Percentiles rank a stretch among this genome's conserved stretches.
phyloP scores from a whole-genome alignment of 1,284 basidiomycete species.

The Leccinum cinnamomeum region DNA sequence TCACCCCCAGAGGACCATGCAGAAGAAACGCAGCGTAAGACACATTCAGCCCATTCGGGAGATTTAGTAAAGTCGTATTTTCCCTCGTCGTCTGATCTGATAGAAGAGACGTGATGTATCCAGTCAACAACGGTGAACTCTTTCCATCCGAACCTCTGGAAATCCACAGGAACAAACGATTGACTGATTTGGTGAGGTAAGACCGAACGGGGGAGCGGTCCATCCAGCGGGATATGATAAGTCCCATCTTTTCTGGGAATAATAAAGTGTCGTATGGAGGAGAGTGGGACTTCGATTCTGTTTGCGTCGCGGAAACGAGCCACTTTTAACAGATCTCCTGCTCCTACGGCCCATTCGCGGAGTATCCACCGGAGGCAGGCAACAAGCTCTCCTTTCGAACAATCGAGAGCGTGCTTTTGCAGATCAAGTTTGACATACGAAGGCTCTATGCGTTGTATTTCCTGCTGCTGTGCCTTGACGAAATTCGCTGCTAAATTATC shows the following conservation, averaged over 20 bases:
- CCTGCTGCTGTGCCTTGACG: no score
- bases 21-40: slow-evolving; percentile 66
- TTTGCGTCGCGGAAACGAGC: slow-evolving; percentile 51
- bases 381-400: slow-evolving; percentile 63
- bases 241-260: slow-evolving; percentile 39
- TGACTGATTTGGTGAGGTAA: slow-evolving; percentile 64
- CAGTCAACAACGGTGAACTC: slow-evolving; percentile 79
- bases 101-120: slow-evolving; percentile 62
- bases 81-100: slow-evolving; percentile 27
- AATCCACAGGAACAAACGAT: slow-evolving; percentile 49
- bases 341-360: slow-evolving; percentile 32
- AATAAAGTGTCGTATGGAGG: slow-evolving; percentile 67
- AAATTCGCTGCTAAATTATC: no score
- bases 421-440: slow-evolving; percentile 83
- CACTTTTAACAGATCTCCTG: slow-evolving; percentile 54
- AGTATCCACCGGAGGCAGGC: slow-evolving; percentile 81
- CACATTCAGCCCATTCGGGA: slow-evolving; percentile 76
- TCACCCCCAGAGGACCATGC: slow-evolving; percentile 55
- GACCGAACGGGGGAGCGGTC: slow-evolving; percentile 76
- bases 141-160: slow-evolving; percentile 73
- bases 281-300: slow-evolving; percentile 43
- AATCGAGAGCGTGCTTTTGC: slow-evolving; percentile 60
- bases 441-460: slow-evolving; percentile 70
- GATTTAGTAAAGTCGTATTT: slow-evolving; percentile 68
- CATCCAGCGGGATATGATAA: slow-evolving; percentile 42